Percentiles rank a stretch among this genome's conserved stretches.
Evolutionary conservation across 768 basidiomycete genomes (phyloP).

Genomic region (Phlebiopsis flavidoalba): DNA sequence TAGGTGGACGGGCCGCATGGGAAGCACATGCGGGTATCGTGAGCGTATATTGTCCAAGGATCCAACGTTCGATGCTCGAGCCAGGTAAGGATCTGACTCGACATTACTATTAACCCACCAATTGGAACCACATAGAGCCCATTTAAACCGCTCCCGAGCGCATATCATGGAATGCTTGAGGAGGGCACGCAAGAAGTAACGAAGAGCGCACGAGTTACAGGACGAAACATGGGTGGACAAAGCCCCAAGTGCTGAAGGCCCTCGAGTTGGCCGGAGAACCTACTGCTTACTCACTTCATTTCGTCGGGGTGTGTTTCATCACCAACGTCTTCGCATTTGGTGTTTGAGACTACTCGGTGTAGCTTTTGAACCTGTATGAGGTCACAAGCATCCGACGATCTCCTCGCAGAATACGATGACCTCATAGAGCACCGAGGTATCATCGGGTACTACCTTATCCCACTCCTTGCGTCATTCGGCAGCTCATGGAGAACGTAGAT

Average conservation of each 20-base stretch:
- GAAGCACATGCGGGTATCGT: conserved; percentile 40
- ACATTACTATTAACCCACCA: too few relatives aligned
- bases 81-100: conserved; percentile 31
- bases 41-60: conserved; percentile 43
- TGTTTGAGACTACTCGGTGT: conserved; percentile 15
- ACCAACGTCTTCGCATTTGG: neutral
- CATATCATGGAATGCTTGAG: conserved; percentile 49
- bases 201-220: conserved; percentile 55
- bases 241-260: conserved; percentile 42
- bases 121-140: conserved; percentile 18
- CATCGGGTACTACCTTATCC: conserved; percentile 33
- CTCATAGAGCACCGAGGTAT: conserved; percentile 53
- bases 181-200: too few relatives aligned
- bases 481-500: conserved; percentile 28
- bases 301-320: conserved; percentile 23
- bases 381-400: conserved; percentile 51
- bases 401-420: conserved; percentile 46
- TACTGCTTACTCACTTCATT: conserved; percentile 42
- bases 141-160: conserved; percentile 53
- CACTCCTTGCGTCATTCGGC: neutral
- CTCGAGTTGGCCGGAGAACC: conserved; percentile 45
- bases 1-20: conserved; percentile 51
- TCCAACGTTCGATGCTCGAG: conserved; percentile 53
- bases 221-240: conserved; percentile 48
- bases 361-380: conserved; percentile 61